Base-by-base conservation (phyloP, 1,139 yeast species). In the Cylindricascospora bacillispora region DNA sequence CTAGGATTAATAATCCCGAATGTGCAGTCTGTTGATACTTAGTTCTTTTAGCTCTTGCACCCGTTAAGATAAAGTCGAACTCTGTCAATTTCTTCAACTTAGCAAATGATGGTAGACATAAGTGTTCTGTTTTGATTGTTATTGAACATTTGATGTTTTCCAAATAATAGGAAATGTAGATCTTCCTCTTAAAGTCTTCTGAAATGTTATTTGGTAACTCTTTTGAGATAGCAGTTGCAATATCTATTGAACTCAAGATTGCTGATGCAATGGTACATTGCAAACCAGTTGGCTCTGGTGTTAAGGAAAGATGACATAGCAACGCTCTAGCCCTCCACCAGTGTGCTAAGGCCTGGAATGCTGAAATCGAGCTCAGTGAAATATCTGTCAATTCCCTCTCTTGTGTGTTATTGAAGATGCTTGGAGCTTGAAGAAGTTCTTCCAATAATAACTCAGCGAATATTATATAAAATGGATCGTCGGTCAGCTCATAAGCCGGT, bases 41-140 rank as follows among this genome's bases (percentile, higher is more conserved):
- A 3, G 98, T 86, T 50, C 92, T 66, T 49, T 77, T 80, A 4
- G 94, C 95, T 43, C 75, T 73, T 29, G 89, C 82, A 40, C 98
- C 98, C 1, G 95, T 78, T 28, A 86, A 57, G 1, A 77, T 67
- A 38, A 78, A 67, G 25, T 66, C 60, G 28, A 92, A 63, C 1
- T 72, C 69, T 0, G 93, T 73, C 7, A 73, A 45, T 16, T 62
- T 62, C 34, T 64, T 67, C 17, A 69, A 92, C 54, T 61, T 65
- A 9, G 54, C 57, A 44, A 70, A 65, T 18, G 65, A 63, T 6
- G 69, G 72, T 27, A 65, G 53, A 1, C 71, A 65, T 31, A 65
- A 62, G 50, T 67, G 73, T 49, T 70, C 86, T 23, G 71, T 67
- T 40, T 61, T 75, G 41, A 71, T 73, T 40, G 68, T 78, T 41